Evolutionary conservation across 2,329 filamentous ascomycete species (phyloP).

Genomic region (Calonectria honghensis): DNA sequence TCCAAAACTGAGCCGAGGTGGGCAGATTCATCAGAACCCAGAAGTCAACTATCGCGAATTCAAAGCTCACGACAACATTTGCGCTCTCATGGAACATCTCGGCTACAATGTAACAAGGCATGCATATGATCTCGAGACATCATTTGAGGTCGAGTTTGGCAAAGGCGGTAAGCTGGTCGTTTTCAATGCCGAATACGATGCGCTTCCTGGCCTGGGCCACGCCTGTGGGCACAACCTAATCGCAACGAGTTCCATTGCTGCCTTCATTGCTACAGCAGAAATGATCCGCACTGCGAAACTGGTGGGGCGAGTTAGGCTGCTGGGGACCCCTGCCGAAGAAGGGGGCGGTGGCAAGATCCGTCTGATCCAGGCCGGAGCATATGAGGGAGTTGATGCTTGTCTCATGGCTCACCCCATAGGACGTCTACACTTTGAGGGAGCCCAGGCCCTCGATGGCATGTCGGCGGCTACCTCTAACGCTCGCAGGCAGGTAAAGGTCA

Average conservation of each 20-base stretch:
- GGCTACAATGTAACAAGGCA: constrained; percentile 62
- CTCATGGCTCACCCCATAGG: constrained; percentile 56
- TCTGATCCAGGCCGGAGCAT: constrained; percentile 66
- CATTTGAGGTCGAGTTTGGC: constrained; percentile 64
- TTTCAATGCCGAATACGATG: constrained; percentile 66
- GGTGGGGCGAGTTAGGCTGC: constrained; percentile 54
- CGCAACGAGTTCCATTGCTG: constrained; percentile 68
- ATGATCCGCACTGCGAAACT: constrained; percentile 27
- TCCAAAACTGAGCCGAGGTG: not conserved
- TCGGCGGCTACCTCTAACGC: constrained; percentile 67
- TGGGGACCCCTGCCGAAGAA: constrained; percentile 74
- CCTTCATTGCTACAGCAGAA: constrained; percentile 55
- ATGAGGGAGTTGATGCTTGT: constrained; percentile 58
- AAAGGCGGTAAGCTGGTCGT: constrained; percentile 62
- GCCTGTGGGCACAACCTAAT: constrained; percentile 75
- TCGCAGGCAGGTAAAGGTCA: constrained; percentile 69
- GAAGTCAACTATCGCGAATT: constrained; percentile 65
- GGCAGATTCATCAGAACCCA: constrained; percentile 63
- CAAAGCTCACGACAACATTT: constrained; percentile 64
- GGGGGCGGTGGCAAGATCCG: constrained; percentile 71
- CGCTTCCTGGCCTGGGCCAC: constrained; percentile 70
- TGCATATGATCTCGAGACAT: constrained; percentile 65
- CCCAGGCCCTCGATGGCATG: constrained; percentile 55
- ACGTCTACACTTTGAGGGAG: not conserved
- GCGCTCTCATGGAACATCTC: constrained; percentile 58